Base-by-base conservation (phyloP, 306 rosid genomes). In the Quercus mongolica region DNA sequence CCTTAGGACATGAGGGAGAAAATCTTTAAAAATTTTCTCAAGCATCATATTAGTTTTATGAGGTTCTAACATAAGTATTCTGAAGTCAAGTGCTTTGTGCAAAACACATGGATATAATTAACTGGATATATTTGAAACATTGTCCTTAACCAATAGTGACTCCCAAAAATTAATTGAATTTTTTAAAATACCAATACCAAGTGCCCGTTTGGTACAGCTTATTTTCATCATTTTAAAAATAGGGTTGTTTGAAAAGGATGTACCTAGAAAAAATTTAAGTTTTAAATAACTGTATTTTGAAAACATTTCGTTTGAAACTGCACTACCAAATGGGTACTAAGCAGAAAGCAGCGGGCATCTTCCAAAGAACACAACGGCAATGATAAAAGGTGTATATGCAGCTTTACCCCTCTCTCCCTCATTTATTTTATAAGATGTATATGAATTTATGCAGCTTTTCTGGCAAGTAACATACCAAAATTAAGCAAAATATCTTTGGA, bases 111-210 rank as follows among this genome's bases (percentile, higher is more conserved):
- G 70, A 44, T 31, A 49, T 38, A 38, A 25, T 56, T 31, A 75
- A 63, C 74, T 69, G 15, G 17, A 31, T 77, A 46, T 56, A 77
- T 76, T 76, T 33, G 74, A 58, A 77, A 56, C 72, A 76, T 75
- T 11, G 12, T 56, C 35, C n/a, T 55, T 56, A 62, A 62, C 52
- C 31, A 9, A 35, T 33, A 35, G 69, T 55, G 77, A 81, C 28
- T 46, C n/a, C 8, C n/a, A 59, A 80, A 49, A 12, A 49, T 10
- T 49, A 49, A 11, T 12, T 49, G 17, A 41, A 41, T 41, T 41
- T 41, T 41, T 41, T 41, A 41, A 41, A 41, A 41, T 41, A 38
- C 46, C 46, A 41, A 41, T 41, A 41, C 46, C 46, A 7, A 41
- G 46, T 41, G 46, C 46, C 12, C 11, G 11, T 41, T 41, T 41